phyloP scores from a whole-genome alignment of 331 rosid species.

The Pyrus hybrid region DNA sequence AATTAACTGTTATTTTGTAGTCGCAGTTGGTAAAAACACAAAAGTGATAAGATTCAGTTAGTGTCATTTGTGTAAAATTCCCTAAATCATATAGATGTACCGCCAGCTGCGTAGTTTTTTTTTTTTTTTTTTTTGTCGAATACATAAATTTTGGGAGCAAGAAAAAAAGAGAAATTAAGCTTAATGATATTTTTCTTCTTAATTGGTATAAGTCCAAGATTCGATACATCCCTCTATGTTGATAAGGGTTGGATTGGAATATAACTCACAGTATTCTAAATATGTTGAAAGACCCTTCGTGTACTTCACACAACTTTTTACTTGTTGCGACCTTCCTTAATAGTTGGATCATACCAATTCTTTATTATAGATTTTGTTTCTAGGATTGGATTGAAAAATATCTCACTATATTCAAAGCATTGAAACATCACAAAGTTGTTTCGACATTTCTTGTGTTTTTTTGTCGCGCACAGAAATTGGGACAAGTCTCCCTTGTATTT shows the following conservation, averaged over 20 bases:
- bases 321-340: too few species aligned
- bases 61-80: neutral
- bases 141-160: neutral
- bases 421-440: neutral
- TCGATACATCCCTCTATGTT: neutral
- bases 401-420: too few species aligned
- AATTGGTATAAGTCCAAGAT: neutral
- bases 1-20: neutral
- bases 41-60: neutral
- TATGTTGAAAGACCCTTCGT: neutral
- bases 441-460: neutral
- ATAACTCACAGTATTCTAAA: too few species aligned
- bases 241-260: neutral
- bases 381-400: too few species aligned
- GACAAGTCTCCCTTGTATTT: neutral
- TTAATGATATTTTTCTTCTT: neutral
- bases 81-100: too few species aligned
- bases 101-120: neutral
- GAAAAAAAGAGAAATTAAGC: neutral
- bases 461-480: neutral
- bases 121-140: neutral
- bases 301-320: neutral
- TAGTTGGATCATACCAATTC: too few species aligned
- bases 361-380: too few species aligned
- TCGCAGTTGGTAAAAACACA: neutral